Evolutionary conservation across 177 flowering plant species (phyloP), one percentile per base, ranked within the genome.

Genomic region (Tripterygium wilfordii): DNA sequence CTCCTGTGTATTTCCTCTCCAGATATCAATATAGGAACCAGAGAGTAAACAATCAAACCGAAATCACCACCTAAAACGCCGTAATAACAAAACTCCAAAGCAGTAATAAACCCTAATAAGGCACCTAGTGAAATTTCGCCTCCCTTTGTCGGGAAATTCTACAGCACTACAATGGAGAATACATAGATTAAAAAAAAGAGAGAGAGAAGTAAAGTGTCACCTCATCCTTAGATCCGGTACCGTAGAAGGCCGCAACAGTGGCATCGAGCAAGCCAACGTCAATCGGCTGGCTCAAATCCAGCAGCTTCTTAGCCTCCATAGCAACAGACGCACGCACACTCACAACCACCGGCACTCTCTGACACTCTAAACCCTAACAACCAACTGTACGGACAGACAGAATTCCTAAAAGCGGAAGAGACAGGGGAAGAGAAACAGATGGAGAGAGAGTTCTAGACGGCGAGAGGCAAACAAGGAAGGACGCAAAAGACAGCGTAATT

Each of bases 201-300:
- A 27, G 45, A 23, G 27, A 49, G 29, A 4, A 26, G 58, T 19
- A 43, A 40, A 0, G 14, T 13, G 24, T 45, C 42, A 88, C 98
- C 95, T 90, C 95, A 36, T 83, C 89, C 45, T 82, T 91, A 54
- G 98, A 91, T 78, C 98, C 98, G 53, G 98, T 91, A 48, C 96
- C 98, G 51, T 88, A 91, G 75, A 91, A 88, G 26, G 95, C 96
- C 6, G 92, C 74, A 16, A 90, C 98, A 17, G 96, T 88, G 52
- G 95, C 96, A 50, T 91, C 98, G 33, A 91, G 98, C 16, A 85
- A 45, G 10, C 69, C 46, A 36, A 91, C 98, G 58, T 91, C 96
- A 51, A 91, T 81, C 52, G 96, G 95, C 67, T 81, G 85, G 46
- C 83, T 81, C 70, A 91, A 76, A 69, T 91, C 98, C 61, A 85